Evolutionary conservation across 139 green algal species (phyloP).

Genomic region (Chlamydomonas schloesseri): DNA sequence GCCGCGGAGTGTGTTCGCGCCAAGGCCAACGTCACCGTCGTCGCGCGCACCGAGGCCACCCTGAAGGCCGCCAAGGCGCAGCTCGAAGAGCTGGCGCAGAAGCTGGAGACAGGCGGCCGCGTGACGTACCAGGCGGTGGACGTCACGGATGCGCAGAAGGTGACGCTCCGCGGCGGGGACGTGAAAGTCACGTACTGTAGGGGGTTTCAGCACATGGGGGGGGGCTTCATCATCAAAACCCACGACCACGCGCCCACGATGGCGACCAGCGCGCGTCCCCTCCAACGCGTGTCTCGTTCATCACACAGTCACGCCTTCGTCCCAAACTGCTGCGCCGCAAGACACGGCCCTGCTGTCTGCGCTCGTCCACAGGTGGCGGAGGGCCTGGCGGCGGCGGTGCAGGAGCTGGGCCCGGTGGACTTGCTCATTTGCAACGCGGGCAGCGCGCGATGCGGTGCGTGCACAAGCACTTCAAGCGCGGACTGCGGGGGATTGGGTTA

Average conservation of each 20-base stretch:
- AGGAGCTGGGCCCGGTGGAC: constrained; percentile 5
- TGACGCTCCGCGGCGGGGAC: no score
- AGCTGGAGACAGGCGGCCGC: not conserved
- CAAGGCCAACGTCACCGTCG: constrained; percentile 20
- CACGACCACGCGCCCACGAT: no score
- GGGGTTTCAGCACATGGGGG: no score
- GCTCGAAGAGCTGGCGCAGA: constrained; percentile 1
- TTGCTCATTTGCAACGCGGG: constrained; percentile 34
- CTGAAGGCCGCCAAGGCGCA: constrained; percentile 29
- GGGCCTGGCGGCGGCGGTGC: not conserved
- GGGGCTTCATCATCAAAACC: no score
- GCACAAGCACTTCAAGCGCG: no score
- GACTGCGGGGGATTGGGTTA: no score
- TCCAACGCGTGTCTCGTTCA: no score
- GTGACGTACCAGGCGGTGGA: constrained; percentile 23
- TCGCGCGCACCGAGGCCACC: not conserved
- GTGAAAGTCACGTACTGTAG: not conserved
- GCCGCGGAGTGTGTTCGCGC: constrained; percentile 54
- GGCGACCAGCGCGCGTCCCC: no score
- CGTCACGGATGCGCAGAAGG: constrained; percentile 43
- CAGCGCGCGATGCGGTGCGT: not conserved
- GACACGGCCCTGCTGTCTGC: no score
- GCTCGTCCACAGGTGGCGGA: constrained; percentile 6
- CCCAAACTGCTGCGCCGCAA: no score
- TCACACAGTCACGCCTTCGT: no score